These are phyloP conservation scores for Luffa aegyptiaca DNA, from an alignment of 306 rosid species.

Conservation along the genomic window DNA sequence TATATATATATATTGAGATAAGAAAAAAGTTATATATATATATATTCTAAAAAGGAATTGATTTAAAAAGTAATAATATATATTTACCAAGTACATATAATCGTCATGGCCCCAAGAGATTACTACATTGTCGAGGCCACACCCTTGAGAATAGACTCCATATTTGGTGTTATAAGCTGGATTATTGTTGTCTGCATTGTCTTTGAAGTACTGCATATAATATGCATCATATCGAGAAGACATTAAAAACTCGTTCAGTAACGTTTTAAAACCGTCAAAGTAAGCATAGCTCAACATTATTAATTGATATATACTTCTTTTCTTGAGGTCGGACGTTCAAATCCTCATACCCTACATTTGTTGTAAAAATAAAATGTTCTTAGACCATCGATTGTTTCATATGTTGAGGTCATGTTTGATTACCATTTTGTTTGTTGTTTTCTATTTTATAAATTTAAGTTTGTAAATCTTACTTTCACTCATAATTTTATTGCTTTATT, in stretches of 20 bases:
- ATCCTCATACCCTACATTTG: too few relatives aligned
- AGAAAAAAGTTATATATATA: background rate
- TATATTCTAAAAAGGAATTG: background rate
- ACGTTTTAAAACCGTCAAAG: background rate
- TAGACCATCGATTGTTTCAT: too few relatives aligned
- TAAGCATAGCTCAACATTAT: too few relatives aligned
- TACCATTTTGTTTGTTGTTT: background rate
- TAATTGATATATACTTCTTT: too few relatives aligned
- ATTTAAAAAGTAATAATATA: background rate
- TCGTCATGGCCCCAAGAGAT: slow-evolving; percentile 72
- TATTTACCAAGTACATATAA: slow-evolving; percentile 51
- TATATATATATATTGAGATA: too few relatives aligned
- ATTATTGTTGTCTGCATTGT: slow-evolving; percentile 27
- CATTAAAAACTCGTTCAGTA: background rate
- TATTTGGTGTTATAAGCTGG: slow-evolving; percentile 24
- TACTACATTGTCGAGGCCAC: slow-evolving; percentile 43
- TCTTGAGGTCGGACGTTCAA: too few relatives aligned
- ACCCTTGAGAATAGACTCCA: slow-evolving; percentile 36
- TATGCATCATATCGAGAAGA: background rate
- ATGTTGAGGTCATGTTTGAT: too few relatives aligned
- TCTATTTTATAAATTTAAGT: too few relatives aligned
- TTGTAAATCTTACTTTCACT: too few relatives aligned
- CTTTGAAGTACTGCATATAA: slow-evolving; percentile 34
- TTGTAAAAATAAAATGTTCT: too few relatives aligned
- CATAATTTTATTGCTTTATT: too few relatives aligned